These are phyloP conservation scores for Hirsutella thompsonii DNA, from an alignment of 2,329 filamentous ascomycete species.

Conservation along the genomic window DNA sequence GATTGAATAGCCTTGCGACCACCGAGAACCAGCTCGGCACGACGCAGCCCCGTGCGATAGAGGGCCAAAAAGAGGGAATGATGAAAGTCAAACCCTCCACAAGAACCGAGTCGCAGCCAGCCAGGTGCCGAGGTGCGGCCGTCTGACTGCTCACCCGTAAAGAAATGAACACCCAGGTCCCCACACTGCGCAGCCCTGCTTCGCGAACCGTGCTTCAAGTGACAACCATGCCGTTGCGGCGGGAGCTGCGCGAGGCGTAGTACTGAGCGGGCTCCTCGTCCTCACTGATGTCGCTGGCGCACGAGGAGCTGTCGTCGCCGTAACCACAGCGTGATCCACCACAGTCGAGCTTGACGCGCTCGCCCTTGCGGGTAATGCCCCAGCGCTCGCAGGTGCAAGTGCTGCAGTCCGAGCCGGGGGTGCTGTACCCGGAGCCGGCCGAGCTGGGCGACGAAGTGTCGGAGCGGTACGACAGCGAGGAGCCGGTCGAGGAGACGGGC, in stretches of 20 bases:
- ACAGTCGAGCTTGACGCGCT: constrained; percentile 93
- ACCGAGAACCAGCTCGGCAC: constrained; percentile 32
- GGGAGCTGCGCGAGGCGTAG: constrained; percentile 38
- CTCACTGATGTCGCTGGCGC: constrained; percentile 53
- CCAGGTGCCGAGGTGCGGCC: no score
- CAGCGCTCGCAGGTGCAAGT: constrained; percentile 91
- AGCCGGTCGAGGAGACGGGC: constrained; percentile 55
- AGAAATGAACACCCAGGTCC: no score
- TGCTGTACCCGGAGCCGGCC: constrained; percentile 66
- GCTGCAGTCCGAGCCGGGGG: constrained; percentile 60
- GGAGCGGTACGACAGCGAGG: constrained; percentile 58
- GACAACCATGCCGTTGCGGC: constrained; percentile 53
- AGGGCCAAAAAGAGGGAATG: constrained; percentile 4
- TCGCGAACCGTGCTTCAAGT: constrained; percentile 18
- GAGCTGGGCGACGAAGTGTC: constrained; percentile 64
- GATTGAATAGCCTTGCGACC: constrained; percentile 5
- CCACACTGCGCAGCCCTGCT: no score
- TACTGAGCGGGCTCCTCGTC: constrained; percentile 35
- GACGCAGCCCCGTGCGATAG: constrained; percentile 13
- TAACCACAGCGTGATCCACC: constrained; percentile 81
- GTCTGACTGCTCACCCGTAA: no score
- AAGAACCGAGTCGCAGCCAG: no score
- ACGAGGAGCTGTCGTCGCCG: constrained; percentile 51
- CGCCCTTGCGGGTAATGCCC: constrained; percentile 85
- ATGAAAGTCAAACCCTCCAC: no score